A percentile compares a stretch with the other conserved stretches of the same genome.
Evolutionary conservation across 306 rosid species (phyloP).

Genomic region (Quercus cerris): DNA sequence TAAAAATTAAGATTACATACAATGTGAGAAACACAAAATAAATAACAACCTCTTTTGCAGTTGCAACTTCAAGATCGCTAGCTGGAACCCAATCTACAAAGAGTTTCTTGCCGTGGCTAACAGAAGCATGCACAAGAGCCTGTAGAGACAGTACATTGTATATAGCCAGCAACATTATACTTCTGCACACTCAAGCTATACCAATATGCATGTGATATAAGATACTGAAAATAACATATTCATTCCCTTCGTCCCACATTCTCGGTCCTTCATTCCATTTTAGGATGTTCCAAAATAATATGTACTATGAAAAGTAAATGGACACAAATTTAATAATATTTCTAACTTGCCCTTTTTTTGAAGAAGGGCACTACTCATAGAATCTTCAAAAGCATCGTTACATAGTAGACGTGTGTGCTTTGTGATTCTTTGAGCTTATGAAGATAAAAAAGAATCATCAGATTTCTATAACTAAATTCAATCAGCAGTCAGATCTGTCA

Average conservation of each 20-base stretch:
- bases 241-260: too few species aligned
- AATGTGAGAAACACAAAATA: background rate
- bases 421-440: too few species aligned
- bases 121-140: conserved; percentile 89
- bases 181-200: background rate
- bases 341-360: too few species aligned
- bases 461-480: too few species aligned
- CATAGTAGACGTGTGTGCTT: too few species aligned
- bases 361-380: too few species aligned
- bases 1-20: background rate
- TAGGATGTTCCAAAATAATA: too few species aligned
- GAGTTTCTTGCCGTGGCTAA: conserved; percentile 50
- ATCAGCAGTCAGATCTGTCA: background rate
- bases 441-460: too few species aligned
- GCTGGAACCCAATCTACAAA: conserved; percentile 83
- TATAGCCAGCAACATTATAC: conserved; percentile 1
- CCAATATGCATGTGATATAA: background rate
- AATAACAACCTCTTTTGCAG: conserved; percentile 44
- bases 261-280: too few species aligned
- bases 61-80: conserved; percentile 67
- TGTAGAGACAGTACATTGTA: conserved; percentile 23
- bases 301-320: too few species aligned
- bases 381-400: too few species aligned
- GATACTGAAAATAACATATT: background rate
- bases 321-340: too few species aligned